A percentile compares a stretch with the other conserved stretches of the same genome.
phyloP scores from a whole-genome alignment of 116 monocot genomes.

The Phalaenopsis hybrid region DNA sequence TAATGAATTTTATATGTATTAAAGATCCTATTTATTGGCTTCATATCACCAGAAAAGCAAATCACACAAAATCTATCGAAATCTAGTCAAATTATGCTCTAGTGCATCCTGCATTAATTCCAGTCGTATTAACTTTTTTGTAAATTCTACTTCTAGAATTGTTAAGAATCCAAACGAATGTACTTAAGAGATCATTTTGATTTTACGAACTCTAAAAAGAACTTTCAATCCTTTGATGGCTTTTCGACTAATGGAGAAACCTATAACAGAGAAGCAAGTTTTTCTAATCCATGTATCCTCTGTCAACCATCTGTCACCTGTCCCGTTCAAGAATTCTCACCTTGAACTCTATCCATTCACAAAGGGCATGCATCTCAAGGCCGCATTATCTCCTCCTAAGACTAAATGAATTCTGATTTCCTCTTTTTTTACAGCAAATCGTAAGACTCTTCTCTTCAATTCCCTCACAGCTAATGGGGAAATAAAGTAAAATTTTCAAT shows the following conservation, averaged over 20 bases:
- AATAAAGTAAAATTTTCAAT: not conserved
- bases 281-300: not conserved
- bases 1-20: no score
- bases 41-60: no score
- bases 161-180: no score
- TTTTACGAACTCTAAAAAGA: not conserved
- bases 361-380: not conserved
- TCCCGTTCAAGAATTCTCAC: not conserved
- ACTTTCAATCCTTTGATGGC: not conserved
- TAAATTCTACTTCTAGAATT: no score
- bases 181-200: no score
- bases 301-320: not conserved
- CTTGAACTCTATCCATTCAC: not conserved
- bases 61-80: no score
- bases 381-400: not conserved
- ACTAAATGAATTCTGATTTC: not conserved
- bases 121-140: no score
- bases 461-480: not conserved
- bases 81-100: no score
- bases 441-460: not conserved
- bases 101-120: no score
- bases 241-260: not conserved
- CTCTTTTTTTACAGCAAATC: not conserved
- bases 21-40: no score
- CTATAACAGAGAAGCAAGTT: not conserved